Base-by-base conservation (phyloP, 768 basidiomycete species). In the Dictyophora rubrovolvata region DNA sequence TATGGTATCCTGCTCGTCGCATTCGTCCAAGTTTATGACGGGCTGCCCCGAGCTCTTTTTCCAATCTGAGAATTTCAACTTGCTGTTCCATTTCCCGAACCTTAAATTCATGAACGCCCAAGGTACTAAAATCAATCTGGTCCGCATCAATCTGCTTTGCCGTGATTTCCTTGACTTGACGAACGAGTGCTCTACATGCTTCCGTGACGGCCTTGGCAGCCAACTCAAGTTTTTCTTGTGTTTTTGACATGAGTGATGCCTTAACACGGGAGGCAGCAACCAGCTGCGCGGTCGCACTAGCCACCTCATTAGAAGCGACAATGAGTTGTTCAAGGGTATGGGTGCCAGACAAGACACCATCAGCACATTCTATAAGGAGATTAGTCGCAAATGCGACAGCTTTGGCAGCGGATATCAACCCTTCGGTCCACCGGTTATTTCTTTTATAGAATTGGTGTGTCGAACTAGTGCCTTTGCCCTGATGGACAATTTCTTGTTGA, bases 341-440 rank as follows among this genome's bases (percentile, higher is more conserved):
- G 16, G 93, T 94, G 12, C 95, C 96, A 0, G 90, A 93, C 62
- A 98, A 79, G 48, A 99, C 95, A 60, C 96, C 96, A 70, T 99
- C 96, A 17, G 96, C 96, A 63, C 87, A 89, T 71, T 99, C 95
- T 70, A 99, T 99, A 61, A 99, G 83, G 60, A 97, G 74, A 63
- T 83, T 89, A 35, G 96, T 98, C 10, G 96, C 93, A 65, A 94
- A 96, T 2, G 96, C 96, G 56, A 99, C 96, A 9, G 96, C 82
- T 72, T 96, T 97, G 18, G 96, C 96, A 36, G 96, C 96, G 36
- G 93, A 95, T 66, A 98, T 93, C 64, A 99, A 85, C 64, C 96
- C 96, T 71, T 99, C 96, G 48, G 96, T 99, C 96, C 96, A 99
- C 61, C 96, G 82, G 72, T 98, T 98, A 83, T 99, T 97, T 61